A percentile compares a stretch with the other conserved stretches of the same genome.
Evolutionary conservation across 306 rosid species (phyloP).

Genomic region (Mimosa bimucronata): DNA sequence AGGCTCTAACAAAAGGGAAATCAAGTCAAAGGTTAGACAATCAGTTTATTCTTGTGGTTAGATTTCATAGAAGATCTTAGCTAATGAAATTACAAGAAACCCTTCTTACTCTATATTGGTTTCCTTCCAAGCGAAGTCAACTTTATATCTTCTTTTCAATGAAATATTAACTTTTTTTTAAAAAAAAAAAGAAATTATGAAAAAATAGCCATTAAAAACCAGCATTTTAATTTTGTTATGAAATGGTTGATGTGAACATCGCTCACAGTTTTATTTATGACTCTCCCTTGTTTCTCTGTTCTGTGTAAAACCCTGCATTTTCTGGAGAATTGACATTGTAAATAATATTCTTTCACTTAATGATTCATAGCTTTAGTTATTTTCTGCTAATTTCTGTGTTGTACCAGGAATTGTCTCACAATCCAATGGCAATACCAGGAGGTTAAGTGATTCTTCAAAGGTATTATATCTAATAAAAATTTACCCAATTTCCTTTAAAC

Average conservation of each 20-base stretch:
- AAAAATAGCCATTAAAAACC: background rate
- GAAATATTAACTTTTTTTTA: background rate
- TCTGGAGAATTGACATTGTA: background rate
- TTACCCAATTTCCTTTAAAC: background rate
- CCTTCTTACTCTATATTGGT: background rate
- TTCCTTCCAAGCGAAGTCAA: too few species aligned
- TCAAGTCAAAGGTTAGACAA: background rate
- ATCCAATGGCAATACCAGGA: constrained; percentile 44
- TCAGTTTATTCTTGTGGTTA: background rate
- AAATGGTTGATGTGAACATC: background rate
- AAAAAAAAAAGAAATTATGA: background rate
- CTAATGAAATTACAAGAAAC: background rate
- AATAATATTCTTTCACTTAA: constrained; percentile 10
- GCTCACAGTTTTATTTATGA: background rate
- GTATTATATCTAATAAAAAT: constrained; percentile 25
- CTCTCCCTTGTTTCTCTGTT: background rate
- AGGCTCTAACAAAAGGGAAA: background rate
- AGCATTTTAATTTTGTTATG: background rate
- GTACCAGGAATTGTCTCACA: constrained; percentile 41
- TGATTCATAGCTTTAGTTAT: constrained; percentile 14
- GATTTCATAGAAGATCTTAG: background rate
- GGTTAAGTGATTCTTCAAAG: constrained; percentile 49
- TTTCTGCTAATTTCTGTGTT: constrained; percentile 32
- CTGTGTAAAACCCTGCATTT: background rate
- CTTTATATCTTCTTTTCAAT: background rate